Evolutionary conservation across 768 basidiomycete genomes (phyloP).

Genomic region (Pulveroboletus frians): DNA sequence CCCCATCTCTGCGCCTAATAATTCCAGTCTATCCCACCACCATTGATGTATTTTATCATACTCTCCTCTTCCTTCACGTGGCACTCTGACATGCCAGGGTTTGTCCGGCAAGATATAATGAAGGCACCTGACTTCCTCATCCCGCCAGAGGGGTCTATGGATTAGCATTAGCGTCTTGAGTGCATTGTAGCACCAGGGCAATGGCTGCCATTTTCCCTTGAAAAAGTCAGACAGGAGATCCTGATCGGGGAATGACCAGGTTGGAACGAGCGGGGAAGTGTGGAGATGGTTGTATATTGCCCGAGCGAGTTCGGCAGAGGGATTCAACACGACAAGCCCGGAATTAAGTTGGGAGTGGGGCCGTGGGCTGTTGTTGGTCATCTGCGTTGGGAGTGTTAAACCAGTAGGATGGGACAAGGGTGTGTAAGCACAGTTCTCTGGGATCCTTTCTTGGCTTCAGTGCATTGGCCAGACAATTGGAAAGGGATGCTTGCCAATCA

Average conservation of each 20-base stretch:
- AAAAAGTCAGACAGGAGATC: conserved; percentile 84
- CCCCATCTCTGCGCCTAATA: conserved; percentile 39
- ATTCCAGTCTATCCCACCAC: conserved; percentile 75
- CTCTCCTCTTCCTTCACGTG: conserved; percentile 37
- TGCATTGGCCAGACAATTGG: neutral
- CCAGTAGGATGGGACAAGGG: conserved; percentile 34
- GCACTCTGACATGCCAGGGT: conserved; percentile 65
- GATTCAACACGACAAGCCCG: conserved; percentile 80
- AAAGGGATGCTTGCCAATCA: conserved; percentile 61
- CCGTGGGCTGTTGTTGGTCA: conserved; percentile 49
- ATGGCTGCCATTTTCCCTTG: conserved; percentile 67
- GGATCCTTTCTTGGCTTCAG: conserved; percentile 53
- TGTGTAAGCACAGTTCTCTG: conserved; percentile 87
- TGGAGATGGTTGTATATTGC: conserved; percentile 42
- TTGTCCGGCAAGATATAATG: conserved; percentile 87
- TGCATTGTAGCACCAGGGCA: conserved; percentile 89
- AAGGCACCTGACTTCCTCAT: conserved; percentile 78
- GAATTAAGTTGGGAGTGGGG: conserved; percentile 85
- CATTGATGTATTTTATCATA: conserved; percentile 56
- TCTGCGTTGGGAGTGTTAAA: conserved; percentile 39
- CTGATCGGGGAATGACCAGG: conserved; percentile 84
- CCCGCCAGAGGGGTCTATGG: conserved; percentile 76
- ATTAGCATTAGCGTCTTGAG: conserved; percentile 76
- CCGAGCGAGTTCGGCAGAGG: conserved; percentile 53
- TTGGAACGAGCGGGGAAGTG: conserved; percentile 47